Conservation (phyloP, 768 basidiomycete species). For the Erythrobasidium yunnanense region DNA sequence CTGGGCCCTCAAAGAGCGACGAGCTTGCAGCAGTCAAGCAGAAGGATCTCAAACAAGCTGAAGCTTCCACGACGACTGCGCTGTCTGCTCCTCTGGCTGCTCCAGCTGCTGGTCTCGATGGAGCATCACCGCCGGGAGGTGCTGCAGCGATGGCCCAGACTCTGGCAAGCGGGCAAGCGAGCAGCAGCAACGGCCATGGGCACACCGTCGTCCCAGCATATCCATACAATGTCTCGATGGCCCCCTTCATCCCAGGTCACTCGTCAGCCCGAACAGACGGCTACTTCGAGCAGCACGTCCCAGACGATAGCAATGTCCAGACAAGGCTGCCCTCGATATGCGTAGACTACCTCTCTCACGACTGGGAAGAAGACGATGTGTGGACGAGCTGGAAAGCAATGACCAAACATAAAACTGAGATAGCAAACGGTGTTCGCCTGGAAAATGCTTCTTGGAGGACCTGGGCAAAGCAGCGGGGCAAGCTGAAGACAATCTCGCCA, state of each 20-base stretch:
- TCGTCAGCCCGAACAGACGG: slow-evolving; percentile 36
- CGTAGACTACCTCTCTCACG: slow-evolving; percentile 96
- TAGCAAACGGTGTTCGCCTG: slow-evolving; percentile 81
- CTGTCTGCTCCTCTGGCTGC: too few relatives aligned
- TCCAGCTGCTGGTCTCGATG: too few relatives aligned
- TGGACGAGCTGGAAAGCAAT: slow-evolving; percentile 98
- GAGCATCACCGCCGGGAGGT: too few relatives aligned
- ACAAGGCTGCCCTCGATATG: slow-evolving; percentile 68
- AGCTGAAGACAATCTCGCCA: slow-evolving; percentile 84
- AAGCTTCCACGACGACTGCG: too few relatives aligned
- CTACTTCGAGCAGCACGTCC: slow-evolving; percentile 33
- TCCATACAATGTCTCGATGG: slow-evolving; percentile 37
- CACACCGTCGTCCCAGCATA: slow-evolving; percentile 31
- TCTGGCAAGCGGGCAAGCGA: too few relatives aligned
- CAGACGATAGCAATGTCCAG: slow-evolving; percentile 55
- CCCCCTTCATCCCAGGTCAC: slow-evolving; percentile 40
- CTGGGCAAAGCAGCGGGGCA: slow-evolving; percentile 98
- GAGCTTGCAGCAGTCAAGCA: too few relatives aligned
- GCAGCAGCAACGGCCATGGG: neutral
- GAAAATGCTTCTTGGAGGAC: slow-evolving; percentile 99
- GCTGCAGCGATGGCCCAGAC: too few relatives aligned
- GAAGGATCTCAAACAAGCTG: too few relatives aligned
- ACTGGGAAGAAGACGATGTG: slow-evolving; percentile 96
- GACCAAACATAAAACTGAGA: slow-evolving; percentile 96
- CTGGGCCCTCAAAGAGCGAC: too few relatives aligned